phyloP scores from a whole-genome alignment of 2,329 filamentous ascomycete genomes.

The Xylariaceae sp. region DNA sequence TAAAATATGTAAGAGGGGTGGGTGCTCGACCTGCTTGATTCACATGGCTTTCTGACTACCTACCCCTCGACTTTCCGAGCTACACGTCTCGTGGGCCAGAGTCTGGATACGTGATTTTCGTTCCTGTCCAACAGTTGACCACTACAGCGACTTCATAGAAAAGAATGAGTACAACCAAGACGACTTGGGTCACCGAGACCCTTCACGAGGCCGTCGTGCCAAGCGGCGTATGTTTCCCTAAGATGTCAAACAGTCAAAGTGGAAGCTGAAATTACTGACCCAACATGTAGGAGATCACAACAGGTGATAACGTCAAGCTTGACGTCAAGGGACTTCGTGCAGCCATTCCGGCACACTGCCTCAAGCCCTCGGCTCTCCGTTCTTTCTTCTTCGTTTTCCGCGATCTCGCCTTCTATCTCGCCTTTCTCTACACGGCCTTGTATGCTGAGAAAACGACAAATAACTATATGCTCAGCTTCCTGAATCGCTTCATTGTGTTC shows the following conservation, averaged over 20 bases:
- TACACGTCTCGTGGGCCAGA: too few relatives aligned
- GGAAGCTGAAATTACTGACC: not conserved
- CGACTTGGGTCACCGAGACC: not conserved
- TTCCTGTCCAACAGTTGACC: too few relatives aligned
- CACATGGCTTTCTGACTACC: too few relatives aligned
- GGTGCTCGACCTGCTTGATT: too few relatives aligned
- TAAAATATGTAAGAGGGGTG: too few relatives aligned
- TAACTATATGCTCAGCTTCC: conserved; percentile 41
- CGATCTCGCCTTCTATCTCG: conserved; percentile 49
- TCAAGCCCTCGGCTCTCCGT: conserved; percentile 48
- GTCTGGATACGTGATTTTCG: too few relatives aligned
- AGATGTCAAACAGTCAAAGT: not conserved
- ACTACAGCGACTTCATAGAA: too few relatives aligned
- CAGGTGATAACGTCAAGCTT: conserved; percentile 9
- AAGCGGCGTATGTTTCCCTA: not conserved
- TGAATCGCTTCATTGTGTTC: conserved; percentile 53
- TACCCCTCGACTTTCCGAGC: too few relatives aligned
- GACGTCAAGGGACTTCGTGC: conserved; percentile 45
- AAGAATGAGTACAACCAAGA: not conserved
- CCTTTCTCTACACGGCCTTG: conserved; percentile 47
- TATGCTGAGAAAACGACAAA: conserved; percentile 44
- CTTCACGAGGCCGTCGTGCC: not conserved
- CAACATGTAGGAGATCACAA: conserved; percentile 10
- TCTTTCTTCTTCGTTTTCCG: conserved; percentile 55
- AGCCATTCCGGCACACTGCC: conserved; percentile 59